phyloP scores from a whole-genome alignment of 2,329 filamentous ascomycete species.

The Stachybotrys chartarum region DNA sequence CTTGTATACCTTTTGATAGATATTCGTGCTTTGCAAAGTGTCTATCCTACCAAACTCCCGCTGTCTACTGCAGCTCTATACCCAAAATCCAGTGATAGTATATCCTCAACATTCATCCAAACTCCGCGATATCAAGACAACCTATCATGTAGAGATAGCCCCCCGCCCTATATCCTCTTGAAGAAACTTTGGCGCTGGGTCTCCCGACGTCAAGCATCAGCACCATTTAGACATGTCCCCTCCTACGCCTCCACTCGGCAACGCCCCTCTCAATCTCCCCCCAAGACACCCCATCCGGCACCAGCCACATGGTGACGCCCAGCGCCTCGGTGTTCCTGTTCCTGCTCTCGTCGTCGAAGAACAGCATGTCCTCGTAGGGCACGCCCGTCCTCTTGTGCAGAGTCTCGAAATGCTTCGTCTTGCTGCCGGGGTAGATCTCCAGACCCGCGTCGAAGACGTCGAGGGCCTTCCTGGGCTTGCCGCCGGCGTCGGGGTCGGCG shows the following conservation, averaged over 20 bases:
- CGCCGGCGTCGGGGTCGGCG: slow-evolving; percentile 12
- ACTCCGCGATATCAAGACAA: no score
- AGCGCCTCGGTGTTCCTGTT: slow-evolving; percentile 75
- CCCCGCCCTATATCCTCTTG: no score
- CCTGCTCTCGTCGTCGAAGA: slow-evolving; percentile 87
- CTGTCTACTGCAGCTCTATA: no score
- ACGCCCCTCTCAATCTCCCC: slow-evolving; percentile 75
- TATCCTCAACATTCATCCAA: no score
- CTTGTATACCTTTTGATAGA: neutral
- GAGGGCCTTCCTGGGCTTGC: slow-evolving; percentile 38
- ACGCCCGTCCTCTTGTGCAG: slow-evolving; percentile 66
- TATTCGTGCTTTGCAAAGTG: neutral
- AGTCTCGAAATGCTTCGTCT: slow-evolving; percentile 76
- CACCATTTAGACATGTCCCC: slow-evolving; percentile 31
- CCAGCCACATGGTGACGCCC: slow-evolving; percentile 78
- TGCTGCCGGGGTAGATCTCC: slow-evolving; percentile 69
- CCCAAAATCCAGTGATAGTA: no score
- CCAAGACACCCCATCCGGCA: slow-evolving; percentile 71
- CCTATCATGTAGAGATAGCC: no score
- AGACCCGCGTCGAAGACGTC: slow-evolving; percentile 53
- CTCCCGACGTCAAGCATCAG: no score
- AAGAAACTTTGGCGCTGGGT: no score
- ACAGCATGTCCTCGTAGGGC: slow-evolving; percentile 77
- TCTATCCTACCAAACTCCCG: no score
- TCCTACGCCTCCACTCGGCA: slow-evolving; percentile 70